Evolutionary conservation across 1,139 yeast species (phyloP).

Genomic region (Yamadazyma sp.): DNA sequence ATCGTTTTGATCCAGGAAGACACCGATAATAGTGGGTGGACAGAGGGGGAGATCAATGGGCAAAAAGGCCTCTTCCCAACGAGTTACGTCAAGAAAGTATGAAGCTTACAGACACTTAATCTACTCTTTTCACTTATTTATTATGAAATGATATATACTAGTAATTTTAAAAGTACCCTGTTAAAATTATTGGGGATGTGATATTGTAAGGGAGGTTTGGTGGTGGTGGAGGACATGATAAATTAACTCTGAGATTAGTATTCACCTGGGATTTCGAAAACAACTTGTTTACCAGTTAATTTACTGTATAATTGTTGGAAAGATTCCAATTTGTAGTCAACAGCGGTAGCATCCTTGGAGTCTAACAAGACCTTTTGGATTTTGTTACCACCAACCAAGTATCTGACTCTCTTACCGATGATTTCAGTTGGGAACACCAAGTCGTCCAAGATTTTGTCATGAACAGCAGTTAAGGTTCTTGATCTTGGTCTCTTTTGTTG

Average conservation of each 20-base stretch:
- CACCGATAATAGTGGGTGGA: constrained; percentile 95
- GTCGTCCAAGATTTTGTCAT: constrained; percentile 98
- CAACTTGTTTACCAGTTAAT: constrained; percentile 99
- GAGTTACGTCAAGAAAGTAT: constrained; percentile 55
- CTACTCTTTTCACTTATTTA: constrained; percentile 6
- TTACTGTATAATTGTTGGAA: constrained; percentile 98
- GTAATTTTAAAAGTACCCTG: constrained; percentile 9
- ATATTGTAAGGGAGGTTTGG: background rate
- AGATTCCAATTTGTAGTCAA: constrained; percentile 98
- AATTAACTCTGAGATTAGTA: constrained; percentile 27
- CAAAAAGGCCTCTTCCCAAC: constrained; percentile 79
- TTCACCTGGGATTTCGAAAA: constrained; percentile 90
- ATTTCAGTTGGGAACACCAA: constrained; percentile 99
- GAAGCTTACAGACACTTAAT: too few relatives aligned
- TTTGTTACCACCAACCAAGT: constrained; percentile 98
- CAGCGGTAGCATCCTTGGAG: constrained; percentile 96
- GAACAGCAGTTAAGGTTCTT: constrained; percentile 98
- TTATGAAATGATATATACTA: constrained; percentile 14
- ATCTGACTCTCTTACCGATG: constrained; percentile 98
- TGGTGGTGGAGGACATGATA: background rate
- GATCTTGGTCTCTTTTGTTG: constrained; percentile 99
- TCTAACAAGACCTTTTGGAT: constrained; percentile 97
- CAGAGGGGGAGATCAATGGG: constrained; percentile 84
- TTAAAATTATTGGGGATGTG: constrained; percentile 6
- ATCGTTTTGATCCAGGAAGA: constrained; percentile 64